phyloP scores from a whole-genome alignment of 2,329 filamentous ascomycete genomes.

The Talaromyces sp. region DNA sequence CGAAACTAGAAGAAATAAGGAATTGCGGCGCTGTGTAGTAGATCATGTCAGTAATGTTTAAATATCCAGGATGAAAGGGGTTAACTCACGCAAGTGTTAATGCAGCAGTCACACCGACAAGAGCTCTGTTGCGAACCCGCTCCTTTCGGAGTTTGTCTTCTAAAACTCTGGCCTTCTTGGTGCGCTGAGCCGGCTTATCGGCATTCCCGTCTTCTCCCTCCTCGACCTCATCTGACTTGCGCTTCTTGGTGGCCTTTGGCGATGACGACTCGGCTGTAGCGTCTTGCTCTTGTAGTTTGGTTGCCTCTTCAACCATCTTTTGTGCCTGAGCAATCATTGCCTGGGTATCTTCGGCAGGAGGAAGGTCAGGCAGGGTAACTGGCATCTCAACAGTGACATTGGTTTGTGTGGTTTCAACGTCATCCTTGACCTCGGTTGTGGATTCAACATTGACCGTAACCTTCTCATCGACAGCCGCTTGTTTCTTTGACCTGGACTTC shows the following conservation, averaged over 20 bases:
- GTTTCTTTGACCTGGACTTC: constrained; percentile 24
- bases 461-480: constrained; percentile 42
- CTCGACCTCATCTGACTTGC: constrained; percentile 71
- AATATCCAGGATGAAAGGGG: not conserved
- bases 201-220: constrained; percentile 47
- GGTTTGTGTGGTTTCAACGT: constrained; percentile 67
- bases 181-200: constrained; percentile 46
- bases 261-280: constrained; percentile 33
- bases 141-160: constrained; percentile 81
- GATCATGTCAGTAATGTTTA: not conserved
- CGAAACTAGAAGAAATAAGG: constrained; percentile 47
- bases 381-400: constrained; percentile 76
- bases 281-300: constrained; percentile 46
- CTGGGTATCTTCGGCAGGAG: constrained; percentile 72
- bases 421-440: constrained; percentile 54
- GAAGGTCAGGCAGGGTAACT: constrained; percentile 63
- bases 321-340: constrained; percentile 84
- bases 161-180: constrained; percentile 69
- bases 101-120: constrained; percentile 82
- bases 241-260: constrained; percentile 56
- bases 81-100: constrained; percentile 82
- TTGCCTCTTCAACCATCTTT: constrained; percentile 77
- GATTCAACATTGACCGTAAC: constrained; percentile 71
- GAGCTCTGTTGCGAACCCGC: constrained; percentile 78
- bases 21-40: constrained; percentile 42